phyloP scores from a whole-genome alignment of 352 stramenopile genomes.

The Phytophthora crassamura region DNA sequence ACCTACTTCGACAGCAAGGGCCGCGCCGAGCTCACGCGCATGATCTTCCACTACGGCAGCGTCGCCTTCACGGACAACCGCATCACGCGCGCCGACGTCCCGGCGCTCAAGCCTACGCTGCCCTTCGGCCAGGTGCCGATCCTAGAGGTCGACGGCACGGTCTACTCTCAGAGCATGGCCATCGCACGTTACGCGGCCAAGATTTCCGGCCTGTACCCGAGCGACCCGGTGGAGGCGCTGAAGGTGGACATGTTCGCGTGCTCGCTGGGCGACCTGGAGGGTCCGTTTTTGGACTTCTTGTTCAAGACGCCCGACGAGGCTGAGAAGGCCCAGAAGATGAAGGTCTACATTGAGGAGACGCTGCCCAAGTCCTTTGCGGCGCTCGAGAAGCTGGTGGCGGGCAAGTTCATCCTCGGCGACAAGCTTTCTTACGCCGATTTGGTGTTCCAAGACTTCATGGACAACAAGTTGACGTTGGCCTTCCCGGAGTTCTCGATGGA shows the following conservation, averaged over 20 bases:
- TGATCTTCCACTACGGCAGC: constrained; percentile 51
- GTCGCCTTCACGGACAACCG: constrained; percentile 48
- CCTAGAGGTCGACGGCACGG: constrained; percentile 43
- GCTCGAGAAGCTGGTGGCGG: constrained; percentile 54
- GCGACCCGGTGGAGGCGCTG: constrained; percentile 33
- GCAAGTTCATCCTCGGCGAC: constrained; percentile 62
- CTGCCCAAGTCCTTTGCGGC: constrained; percentile 41
- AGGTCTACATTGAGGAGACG: constrained; percentile 46
- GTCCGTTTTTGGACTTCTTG: constrained; percentile 25
- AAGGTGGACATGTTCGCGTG: constrained; percentile 40
- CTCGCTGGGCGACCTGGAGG: constrained; percentile 28
- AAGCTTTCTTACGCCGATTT: constrained; percentile 50
- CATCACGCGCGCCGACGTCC: constrained; percentile 34
- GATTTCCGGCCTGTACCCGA: constrained; percentile 42
- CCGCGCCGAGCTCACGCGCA: constrained; percentile 55
- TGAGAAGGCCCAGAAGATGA: constrained; percentile 48
- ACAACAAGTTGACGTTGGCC: constrained; percentile 43
- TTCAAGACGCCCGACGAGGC: constrained; percentile 45
- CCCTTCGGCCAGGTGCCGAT: constrained; percentile 51
- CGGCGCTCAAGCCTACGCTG: constrained; percentile 42
- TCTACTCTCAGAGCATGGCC: constrained; percentile 48
- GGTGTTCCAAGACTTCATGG: constrained; percentile 45
- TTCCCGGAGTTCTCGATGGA: constrained; percentile 39
- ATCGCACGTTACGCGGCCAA: constrained; percentile 55
- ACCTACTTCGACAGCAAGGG: constrained; percentile 66